phyloP scores from a whole-genome alignment of 2,329 filamentous ascomycete species.

The Blumeria graminis region DNA sequence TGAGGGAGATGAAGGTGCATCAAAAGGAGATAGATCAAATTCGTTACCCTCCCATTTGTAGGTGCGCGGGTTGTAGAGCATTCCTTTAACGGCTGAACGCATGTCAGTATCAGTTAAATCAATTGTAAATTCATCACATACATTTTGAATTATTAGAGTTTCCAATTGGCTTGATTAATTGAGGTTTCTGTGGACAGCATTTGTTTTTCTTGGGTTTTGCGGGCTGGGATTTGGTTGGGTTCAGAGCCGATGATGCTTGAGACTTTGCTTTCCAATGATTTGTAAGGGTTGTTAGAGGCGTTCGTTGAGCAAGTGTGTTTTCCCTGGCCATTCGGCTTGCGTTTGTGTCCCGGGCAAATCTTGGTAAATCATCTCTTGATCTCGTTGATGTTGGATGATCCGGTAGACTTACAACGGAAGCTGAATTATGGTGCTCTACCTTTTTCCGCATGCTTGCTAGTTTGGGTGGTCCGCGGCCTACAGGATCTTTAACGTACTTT shows the following conservation, averaged over 20 bases:
- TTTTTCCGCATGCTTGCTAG: slow-evolving; percentile 29
- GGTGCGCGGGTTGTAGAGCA: slow-evolving; percentile 77
- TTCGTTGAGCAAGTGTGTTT: slow-evolving; percentile 34
- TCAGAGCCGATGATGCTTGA: slow-evolving; percentile 18
- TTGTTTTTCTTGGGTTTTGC: slow-evolving; percentile 30
- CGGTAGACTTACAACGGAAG: slow-evolving; percentile 21
- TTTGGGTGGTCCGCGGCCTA: slow-evolving; percentile 42
- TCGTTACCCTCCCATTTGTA: slow-evolving; percentile 95
- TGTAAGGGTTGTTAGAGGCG: slow-evolving; percentile 24
- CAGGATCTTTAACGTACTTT: slow-evolving; percentile 58
- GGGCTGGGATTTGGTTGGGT: slow-evolving; percentile 22
- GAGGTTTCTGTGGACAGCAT: slow-evolving; percentile 45
- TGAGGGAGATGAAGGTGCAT: slow-evolving; percentile 33
- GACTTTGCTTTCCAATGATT: slow-evolving; percentile 17
- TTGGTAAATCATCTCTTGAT: slow-evolving; percentile 27
- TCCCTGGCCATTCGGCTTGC: slow-evolving; percentile 41
- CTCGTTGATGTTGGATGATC: slow-evolving; percentile 22
- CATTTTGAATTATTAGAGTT: slow-evolving; percentile 57
- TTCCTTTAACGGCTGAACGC: slow-evolving; percentile 57
- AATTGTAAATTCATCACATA: slow-evolving; percentile 23
- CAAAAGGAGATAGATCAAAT: slow-evolving; percentile 58
- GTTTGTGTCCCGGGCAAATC: slow-evolving; percentile 39
- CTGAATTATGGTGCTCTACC: slow-evolving; percentile 23
- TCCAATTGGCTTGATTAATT: slow-evolving; percentile 68
- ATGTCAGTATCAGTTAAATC: slow-evolving; percentile 12